Percentiles rank a stretch among this genome's conserved stretches.
These are phyloP conservation scores for Nemania bipapillata DNA, from an alignment of 2,329 filamentous ascomycete genomes.

Conservation along the genomic window DNA sequence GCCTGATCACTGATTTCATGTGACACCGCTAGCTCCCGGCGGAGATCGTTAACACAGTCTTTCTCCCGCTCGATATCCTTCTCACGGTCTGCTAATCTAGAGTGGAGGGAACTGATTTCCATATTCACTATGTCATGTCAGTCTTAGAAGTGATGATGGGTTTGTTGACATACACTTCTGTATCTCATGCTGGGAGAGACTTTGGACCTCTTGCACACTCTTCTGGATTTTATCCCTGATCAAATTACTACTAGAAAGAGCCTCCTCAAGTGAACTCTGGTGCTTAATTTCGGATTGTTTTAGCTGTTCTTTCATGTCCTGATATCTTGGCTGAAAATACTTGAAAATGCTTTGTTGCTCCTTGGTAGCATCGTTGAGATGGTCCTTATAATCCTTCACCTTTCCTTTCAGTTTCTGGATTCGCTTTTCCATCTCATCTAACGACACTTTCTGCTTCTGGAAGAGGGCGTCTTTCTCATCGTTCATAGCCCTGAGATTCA, in stretches of 20 bases:
- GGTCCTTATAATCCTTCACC: constrained; percentile 51
- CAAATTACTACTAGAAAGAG: constrained; percentile 31
- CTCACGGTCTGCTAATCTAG: constrained; percentile 40
- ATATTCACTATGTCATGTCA: constrained; percentile 39
- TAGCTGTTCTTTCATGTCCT: constrained; percentile 52
- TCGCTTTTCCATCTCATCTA: constrained; percentile 42
- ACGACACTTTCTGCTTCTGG: constrained; percentile 42
- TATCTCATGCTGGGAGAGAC: constrained; percentile 32
- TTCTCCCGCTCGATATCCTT: constrained; percentile 42
- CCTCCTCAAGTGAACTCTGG: constrained; percentile 50
- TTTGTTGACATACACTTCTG: constrained; percentile 38
- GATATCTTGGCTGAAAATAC: constrained; percentile 50
- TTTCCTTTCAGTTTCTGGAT: constrained; percentile 51
- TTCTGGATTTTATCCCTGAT: constrained; percentile 36
- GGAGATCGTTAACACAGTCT: constrained; percentile 36
- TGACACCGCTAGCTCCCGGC: constrained; percentile 39
- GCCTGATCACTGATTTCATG: constrained; percentile 38
- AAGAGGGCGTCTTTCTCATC: constrained; percentile 47
- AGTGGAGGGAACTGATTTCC: constrained; percentile 37
- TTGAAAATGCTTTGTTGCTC: constrained; percentile 61
- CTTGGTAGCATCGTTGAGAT: constrained; percentile 58
- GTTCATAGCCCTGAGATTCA: constrained; percentile 45
- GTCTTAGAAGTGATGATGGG: neutral
- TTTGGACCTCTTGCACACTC: constrained; percentile 36
- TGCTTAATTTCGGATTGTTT: constrained; percentile 50